Evolutionary conservation across 768 basidiomycete species (phyloP).

Genomic region (Leccinum obscurum): DNA sequence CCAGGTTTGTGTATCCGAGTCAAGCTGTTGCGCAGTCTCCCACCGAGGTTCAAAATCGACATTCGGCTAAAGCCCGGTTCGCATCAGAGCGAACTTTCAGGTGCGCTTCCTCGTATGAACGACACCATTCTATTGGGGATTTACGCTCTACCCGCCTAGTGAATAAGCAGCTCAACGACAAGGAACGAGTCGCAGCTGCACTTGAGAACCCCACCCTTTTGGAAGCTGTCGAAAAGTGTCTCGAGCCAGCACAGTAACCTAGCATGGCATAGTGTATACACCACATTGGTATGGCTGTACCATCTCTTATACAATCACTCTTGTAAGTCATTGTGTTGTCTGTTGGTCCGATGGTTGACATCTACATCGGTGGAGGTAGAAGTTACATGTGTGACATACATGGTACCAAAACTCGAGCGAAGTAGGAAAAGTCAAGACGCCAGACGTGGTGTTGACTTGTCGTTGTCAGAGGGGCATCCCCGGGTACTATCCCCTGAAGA

Average conservation of each 20-base stretch:
- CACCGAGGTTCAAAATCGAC: constrained; percentile 92
- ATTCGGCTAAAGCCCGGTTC: constrained; percentile 91
- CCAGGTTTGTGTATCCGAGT: constrained; percentile 92
- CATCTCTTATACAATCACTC: not conserved
- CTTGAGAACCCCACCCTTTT: constrained; percentile 88
- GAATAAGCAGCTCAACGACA: constrained; percentile 98
- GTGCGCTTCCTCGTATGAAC: constrained; percentile 42
- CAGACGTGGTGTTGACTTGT: not conserved
- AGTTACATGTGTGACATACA: not conserved
- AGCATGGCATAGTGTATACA: constrained; percentile 6
- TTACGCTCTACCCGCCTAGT: constrained; percentile 47
- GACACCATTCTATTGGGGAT: not conserved
- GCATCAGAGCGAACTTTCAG: constrained; percentile 91
- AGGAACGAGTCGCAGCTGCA: constrained; percentile 96
- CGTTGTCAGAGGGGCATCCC: not conserved
- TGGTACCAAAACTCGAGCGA: not conserved
- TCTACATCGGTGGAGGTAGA: not conserved
- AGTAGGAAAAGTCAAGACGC: not conserved
- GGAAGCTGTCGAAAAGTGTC: constrained; percentile 82
- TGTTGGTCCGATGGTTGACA: not conserved
- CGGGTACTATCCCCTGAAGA: not conserved
- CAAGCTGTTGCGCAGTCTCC: constrained; percentile 83
- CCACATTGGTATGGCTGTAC: not conserved
- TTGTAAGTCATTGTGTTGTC: not conserved
- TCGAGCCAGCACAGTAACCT: constrained; percentile 39